These are phyloP conservation scores for Aspergillus alliaceus DNA, from an alignment of 2,329 filamentous ascomycete genomes.

Conservation along the genomic window DNA sequence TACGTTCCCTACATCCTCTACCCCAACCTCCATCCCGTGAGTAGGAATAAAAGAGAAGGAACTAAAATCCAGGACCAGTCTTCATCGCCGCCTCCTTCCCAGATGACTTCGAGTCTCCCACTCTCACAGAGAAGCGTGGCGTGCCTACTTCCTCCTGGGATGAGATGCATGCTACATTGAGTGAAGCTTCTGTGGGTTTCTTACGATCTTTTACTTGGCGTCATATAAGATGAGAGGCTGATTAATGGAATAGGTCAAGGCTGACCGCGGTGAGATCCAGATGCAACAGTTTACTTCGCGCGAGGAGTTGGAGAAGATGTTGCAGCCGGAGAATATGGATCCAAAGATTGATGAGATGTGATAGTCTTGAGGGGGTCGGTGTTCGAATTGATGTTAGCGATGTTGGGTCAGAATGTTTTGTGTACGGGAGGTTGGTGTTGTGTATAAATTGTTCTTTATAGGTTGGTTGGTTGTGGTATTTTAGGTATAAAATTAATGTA, in stretches of 20 bases:
- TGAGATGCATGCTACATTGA: slow-evolving; percentile 13
- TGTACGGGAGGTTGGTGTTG: no score
- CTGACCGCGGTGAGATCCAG: slow-evolving; percentile 15
- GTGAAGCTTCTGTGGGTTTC: no score
- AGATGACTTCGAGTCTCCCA: slow-evolving; percentile 10
- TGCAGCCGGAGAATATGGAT: slow-evolving; percentile 7
- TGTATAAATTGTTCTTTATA: no score
- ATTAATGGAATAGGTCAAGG: slow-evolving; percentile 10
- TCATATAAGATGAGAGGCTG: neutral
- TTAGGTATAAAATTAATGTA: no score
- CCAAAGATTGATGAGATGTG: slow-evolving; percentile 15
- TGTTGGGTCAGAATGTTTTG: no score
- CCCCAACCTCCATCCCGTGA: no score
- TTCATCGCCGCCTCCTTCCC: slow-evolving; percentile 12
- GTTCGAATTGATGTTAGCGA: neutral
- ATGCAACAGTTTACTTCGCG: neutral
- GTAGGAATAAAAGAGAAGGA: no score
- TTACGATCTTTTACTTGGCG: no score
- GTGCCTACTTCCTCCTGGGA: slow-evolving; percentile 8
- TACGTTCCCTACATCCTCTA: neutral
- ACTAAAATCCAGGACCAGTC: neutral
- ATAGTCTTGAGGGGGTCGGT: neutral
- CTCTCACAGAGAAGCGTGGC: slow-evolving; percentile 6
- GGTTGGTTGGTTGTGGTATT: no score
- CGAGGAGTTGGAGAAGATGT: slow-evolving; percentile 9